Conservation (phyloP, 768 basidiomycete genomes). For the Phaeotremella fagi region DNA sequence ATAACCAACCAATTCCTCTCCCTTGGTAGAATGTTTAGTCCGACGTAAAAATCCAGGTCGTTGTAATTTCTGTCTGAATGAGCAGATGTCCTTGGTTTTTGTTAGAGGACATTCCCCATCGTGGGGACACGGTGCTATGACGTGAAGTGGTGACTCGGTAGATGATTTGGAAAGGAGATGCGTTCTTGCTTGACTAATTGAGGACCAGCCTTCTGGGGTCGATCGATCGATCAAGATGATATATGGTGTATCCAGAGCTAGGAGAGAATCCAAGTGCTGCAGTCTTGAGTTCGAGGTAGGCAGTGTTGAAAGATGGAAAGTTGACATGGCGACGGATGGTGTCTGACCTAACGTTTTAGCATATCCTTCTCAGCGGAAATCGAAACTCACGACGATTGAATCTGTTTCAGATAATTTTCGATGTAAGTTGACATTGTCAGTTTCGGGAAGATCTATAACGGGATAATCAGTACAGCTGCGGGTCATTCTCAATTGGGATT, state of each 20-base stretch:
- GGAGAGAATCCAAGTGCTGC: conserved; percentile 16
- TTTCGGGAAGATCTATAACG: neutral
- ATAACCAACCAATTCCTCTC: conserved; percentile 82
- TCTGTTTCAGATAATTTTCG: neutral
- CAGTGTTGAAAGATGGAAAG: conserved; percentile 77
- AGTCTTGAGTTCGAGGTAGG: conserved; percentile 59
- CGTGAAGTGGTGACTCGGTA: conserved; percentile 18
- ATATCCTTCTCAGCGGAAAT: too few species aligned
- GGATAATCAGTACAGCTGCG: neutral
- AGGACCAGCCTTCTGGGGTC: conserved; percentile 64
- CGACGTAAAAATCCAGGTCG: conserved; percentile 75
- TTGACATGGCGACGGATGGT: conserved; percentile 67
- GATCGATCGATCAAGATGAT: conserved; percentile 75
- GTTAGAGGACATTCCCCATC: conserved; percentile 74
- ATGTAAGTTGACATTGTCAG: neutral
- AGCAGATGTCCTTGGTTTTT: conserved; percentile 54
- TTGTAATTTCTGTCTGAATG: conserved; percentile 82
- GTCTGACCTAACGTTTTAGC: conserved; percentile 1
- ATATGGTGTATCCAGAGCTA: conserved; percentile 15
- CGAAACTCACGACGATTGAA: too few species aligned
- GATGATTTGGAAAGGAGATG: conserved; percentile 15
- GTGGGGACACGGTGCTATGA: conserved; percentile 71
- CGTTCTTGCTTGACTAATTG: conserved; percentile 13
- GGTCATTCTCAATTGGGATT: neutral
- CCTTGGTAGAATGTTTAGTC: conserved; percentile 79